Evolutionary conservation across 495 filamentous ascomycete species (phyloP).

Genomic region (Lepidopterella palustris): DNA sequence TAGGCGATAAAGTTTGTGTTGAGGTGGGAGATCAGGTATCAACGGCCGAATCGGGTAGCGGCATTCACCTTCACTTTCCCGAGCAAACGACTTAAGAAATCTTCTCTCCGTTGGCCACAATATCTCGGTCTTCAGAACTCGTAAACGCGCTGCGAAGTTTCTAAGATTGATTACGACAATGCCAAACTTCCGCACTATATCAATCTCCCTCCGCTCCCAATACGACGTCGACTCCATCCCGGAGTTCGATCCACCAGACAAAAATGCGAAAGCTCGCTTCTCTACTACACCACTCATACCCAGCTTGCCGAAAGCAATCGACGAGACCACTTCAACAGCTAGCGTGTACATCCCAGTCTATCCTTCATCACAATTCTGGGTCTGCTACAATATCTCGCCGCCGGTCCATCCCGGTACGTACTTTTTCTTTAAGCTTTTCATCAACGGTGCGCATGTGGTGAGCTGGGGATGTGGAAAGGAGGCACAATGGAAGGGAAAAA

Average conservation of each 20-base stretch:
- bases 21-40: too few relatives aligned
- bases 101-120: too few relatives aligned
- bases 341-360: slow-evolving; percentile 33
- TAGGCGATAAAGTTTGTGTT: too few relatives aligned
- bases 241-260: slow-evolving; percentile 15
- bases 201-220: slow-evolving; percentile 25
- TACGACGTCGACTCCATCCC: slow-evolving; percentile 23
- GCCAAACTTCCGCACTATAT: slow-evolving; percentile 28
- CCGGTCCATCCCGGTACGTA: slow-evolving; percentile 32
- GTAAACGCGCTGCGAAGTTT: too few relatives aligned
- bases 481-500: slow-evolving; percentile 38
- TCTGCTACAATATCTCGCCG: slow-evolving; percentile 35
- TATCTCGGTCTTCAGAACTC: too few relatives aligned
- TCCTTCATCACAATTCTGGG: slow-evolving; percentile 38
- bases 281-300: neutral
- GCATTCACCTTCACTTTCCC: too few relatives aligned
- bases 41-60: too few relatives aligned
- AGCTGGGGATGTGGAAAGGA: slow-evolving; percentile 39
- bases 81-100: too few relatives aligned
- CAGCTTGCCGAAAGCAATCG: neutral
- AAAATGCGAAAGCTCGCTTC: neutral
- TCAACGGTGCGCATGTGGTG: slow-evolving; percentile 33
- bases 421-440: slow-evolving; percentile 42
- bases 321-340: slow-evolving; percentile 18
- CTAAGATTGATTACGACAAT: too few relatives aligned